phyloP scores from a whole-genome alignment of 768 basidiomycete species.

The Paxillus ammoniavirescens region DNA sequence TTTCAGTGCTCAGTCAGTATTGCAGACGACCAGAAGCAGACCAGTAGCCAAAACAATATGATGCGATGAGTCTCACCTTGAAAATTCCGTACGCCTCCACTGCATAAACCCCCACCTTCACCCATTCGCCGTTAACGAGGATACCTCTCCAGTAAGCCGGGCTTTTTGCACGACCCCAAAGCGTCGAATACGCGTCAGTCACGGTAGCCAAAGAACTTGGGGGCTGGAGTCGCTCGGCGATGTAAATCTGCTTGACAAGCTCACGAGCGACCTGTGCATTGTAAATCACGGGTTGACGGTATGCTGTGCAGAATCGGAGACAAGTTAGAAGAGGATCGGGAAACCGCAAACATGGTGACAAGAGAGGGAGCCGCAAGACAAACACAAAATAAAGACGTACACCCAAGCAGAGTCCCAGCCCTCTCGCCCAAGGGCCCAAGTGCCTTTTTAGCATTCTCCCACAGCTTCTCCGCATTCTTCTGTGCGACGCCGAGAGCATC shows the following conservation, averaged over 20 bases:
- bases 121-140: conserved; percentile 61
- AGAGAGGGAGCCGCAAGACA: neutral
- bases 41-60: neutral
- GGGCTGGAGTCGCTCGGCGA: conserved; percentile 59
- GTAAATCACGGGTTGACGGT: conserved; percentile 75
- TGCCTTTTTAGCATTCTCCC: conserved; percentile 48
- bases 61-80: conserved; percentile 49
- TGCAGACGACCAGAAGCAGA: neutral
- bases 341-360: neutral
- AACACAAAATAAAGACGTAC: conserved; percentile 32
- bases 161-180: conserved; percentile 62
- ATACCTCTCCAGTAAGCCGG: conserved; percentile 61
- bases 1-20: neutral
- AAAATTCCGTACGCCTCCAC: conserved; percentile 89
- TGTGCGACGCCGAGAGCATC: conserved; percentile 60
- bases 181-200: conserved; percentile 56
- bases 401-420: conserved; percentile 55
- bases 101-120: conserved; percentile 68
- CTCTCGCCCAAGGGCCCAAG: conserved; percentile 52
- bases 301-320: conserved; percentile 41
- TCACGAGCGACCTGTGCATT: conserved; percentile 78
- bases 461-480: conserved; percentile 52
- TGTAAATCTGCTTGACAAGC: conserved; percentile 71
- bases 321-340: conserved; percentile 1
- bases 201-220: conserved; percentile 58